Conservation (phyloP, 2,329 filamentous ascomycete species). For the Celoporthe dispersa region DNA sequence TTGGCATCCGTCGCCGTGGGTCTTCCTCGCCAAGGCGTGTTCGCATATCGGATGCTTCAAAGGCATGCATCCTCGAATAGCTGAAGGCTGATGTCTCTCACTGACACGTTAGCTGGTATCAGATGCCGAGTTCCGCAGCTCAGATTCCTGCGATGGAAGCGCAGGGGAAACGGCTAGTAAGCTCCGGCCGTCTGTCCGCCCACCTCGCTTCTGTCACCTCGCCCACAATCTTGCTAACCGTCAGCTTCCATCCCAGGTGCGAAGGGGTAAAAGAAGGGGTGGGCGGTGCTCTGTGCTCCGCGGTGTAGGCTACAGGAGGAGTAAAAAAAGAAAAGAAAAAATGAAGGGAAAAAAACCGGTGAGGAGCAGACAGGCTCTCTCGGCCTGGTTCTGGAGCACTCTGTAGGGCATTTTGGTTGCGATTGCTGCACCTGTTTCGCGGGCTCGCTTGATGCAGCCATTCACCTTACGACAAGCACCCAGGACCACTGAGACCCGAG, state of each 20-base stretch:
- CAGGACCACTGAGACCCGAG: too few relatives aligned
- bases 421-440: neutral
- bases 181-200: conserved; percentile 3
- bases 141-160: conserved; percentile 24
- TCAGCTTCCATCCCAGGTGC: neutral
- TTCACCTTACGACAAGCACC: neutral
- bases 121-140: conserved; percentile 22
- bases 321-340: too few relatives aligned
- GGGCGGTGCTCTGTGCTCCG: neutral
- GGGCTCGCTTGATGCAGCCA: neutral
- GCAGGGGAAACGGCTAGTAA: conserved; percentile 20
- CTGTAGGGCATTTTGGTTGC: neutral
- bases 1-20: conserved; percentile 12
- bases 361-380: neutral
- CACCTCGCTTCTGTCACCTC: neutral
- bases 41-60: conserved; percentile 11
- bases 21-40: conserved; percentile 6
- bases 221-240: neutral
- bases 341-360: too few relatives aligned
- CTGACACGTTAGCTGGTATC: neutral
- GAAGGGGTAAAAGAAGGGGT: conserved; percentile 33
- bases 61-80: neutral
- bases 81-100: neutral
- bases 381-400: neutral
- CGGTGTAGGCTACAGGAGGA: neutral